A percentile compares a stretch with the other conserved stretches of the same genome.
Conservation (phyloP, 306 rosid genomes). For the Heteromeles arbutifolia region DNA sequence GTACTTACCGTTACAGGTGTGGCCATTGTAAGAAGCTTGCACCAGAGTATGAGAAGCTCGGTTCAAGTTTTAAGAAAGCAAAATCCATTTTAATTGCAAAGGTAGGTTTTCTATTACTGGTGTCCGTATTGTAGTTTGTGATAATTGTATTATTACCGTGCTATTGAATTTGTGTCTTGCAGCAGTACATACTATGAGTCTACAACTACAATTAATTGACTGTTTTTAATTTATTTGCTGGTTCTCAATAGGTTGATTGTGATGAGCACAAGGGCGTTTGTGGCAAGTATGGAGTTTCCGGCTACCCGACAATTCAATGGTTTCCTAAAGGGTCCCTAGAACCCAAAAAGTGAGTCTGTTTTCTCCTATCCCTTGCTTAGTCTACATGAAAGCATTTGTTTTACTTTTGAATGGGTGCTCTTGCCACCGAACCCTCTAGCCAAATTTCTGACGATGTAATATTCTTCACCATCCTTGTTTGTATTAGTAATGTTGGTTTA, state of each 20-base stretch:
- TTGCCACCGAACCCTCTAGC: neutral
- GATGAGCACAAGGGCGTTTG: conserved; percentile 80
- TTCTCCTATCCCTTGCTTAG: neutral
- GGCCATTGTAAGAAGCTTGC: conserved; percentile 93
- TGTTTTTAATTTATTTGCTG: neutral
- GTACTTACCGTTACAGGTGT: conserved; percentile 47
- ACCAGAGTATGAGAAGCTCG: conserved; percentile 85
- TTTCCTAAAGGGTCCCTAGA: conserved; percentile 78
- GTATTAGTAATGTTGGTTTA: neutral
- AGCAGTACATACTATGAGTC: neutral
- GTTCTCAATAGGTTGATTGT: conserved; percentile 66
- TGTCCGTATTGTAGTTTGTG: neutral
- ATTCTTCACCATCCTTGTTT: neutral
- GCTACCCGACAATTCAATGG: conserved; percentile 85
- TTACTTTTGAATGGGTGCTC: neutral
- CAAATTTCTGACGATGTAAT: neutral
- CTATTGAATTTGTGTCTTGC: neutral
- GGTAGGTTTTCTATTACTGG: conserved; percentile 33
- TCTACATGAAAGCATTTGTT: neutral
- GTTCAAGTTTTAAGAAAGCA: conserved; percentile 54
- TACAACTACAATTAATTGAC: neutral
- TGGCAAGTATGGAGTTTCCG: conserved; percentile 68
- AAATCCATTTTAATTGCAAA: conserved; percentile 69
- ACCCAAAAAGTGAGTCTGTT: conserved; percentile 58
- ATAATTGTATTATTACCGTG: neutral